Base-by-base conservation (phyloP, 768 basidiomycete species). In the Tylopilus rubrobrunneus region DNA sequence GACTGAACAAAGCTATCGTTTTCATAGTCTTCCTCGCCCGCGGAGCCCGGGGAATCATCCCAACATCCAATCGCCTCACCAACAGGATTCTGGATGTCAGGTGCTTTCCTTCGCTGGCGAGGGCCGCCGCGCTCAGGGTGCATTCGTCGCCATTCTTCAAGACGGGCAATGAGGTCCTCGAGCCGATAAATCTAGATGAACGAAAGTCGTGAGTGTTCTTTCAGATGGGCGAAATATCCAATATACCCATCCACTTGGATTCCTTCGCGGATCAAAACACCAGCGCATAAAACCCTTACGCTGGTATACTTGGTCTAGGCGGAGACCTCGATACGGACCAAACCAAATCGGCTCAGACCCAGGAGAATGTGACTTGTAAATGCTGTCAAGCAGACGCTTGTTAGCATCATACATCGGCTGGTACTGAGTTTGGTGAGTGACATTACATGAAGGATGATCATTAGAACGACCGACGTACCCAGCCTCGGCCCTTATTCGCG, bases 341-440 rank as follows among this genome's bases (percentile, higher is more conserved):
- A 63, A 66, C 61, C 57, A 65, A 21, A 68, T 57, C 3, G 4
- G 37, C 7, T 58, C 61, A 11, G 61, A 68, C 1, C 64, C 66
- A 7, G 61, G 66, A 5, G 66, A 67, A 31, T 59, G 55, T 7
- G 36, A 49, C 14, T 29, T 21, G 42, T 60, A 63, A 4, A 42
- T 5, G 1, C 52, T 34, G 7, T 63, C 64, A 25, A 68, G 52
- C 34, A 57, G 49, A 6, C 52, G 49, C 11, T 41, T 39, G 10
- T 59, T 61, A 1, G 59, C 56, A 1, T 63, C 48, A 8, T 56
- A 53, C 39, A 68, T 21, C 0, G 42, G 17, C n/a, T 49, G 29
- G 40, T 67, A 55, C 65, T 63, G 29, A 17, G 41, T 40, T 43
- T 12, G 5, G 4, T 9, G 15, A 34, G 11, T 37, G n/a, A n/a